Base-by-base conservation (phyloP, 75 land plant genomes). In the Selaginella tamariscina region DNA sequence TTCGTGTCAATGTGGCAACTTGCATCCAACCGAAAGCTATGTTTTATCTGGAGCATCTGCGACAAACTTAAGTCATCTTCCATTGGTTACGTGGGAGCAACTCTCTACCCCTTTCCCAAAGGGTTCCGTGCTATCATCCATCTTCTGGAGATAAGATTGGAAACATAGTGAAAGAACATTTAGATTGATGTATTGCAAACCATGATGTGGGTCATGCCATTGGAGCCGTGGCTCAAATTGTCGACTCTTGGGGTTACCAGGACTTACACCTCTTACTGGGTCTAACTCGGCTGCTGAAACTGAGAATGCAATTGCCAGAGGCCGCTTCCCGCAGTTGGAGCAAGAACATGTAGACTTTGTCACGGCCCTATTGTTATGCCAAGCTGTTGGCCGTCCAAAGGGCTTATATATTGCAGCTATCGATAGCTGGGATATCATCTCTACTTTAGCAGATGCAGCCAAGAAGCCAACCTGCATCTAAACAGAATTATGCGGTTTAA, bases 121-220 rank as follows among this genome's bases (percentile, higher is more conserved):
- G 9, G 77, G 81, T 22, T 56, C 75, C 0, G 88, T 84, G 8
- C 29, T 91, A 56, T 80, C 91, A 2, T 94, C 98, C 11, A 82
- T 95, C 28, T 84, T 85, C 79, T 95, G 99, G 96, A 75, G 99
- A 32, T 91, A 95, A 65, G 82, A 96, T 9, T 95, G 99, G 99
- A 95, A 95, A 78, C 90, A 95, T 64, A 96, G 99, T 28, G 96
- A 95, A 66, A 74, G 99, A 28, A 96, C 97, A 18, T 83, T 85
- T 71, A 78, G 98, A n/a, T n/a, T n/a, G n/a, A n/a, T n/a, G 71
- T 95, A 95, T 59, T 87, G 91, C 68, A 87, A n/a, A 95, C 75
- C 96, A 95, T 54, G 99, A 95, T 54, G 89, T 87, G 30, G 99
- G 96, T 22, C 99, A 95, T 73, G 95, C 88, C 8, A 79, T 91